Evolutionary conservation across 1,284 basidiomycete genomes (phyloP), one percentile per base, ranked within the genome.

Genomic region (Cryptococcus sp.): DNA sequence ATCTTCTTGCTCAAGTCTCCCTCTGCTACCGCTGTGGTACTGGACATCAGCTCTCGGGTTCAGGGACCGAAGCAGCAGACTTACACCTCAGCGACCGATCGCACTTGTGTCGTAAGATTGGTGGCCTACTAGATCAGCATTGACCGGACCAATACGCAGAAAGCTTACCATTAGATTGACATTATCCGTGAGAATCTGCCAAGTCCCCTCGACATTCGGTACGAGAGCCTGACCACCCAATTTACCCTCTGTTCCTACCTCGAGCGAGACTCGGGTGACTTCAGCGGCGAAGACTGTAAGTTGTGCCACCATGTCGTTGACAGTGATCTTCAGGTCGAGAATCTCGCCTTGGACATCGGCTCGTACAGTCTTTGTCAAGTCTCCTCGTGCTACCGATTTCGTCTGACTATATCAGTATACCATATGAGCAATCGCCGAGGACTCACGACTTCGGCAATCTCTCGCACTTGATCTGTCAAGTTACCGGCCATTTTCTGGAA

Each of bases 291-390:
- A 82, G 48, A 81, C 78, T 22, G 69, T 74, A 22, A 73, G 62
- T 65, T 75, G 73, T 39, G 69, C 67, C 49, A 73, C 74, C 75
- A 76, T 76, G 47, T 70, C 69, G 63, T 82, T 82, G 68, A 82
- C 79, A 31, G 80, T 82, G 21, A 76, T 74, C 69, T 82, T 98
- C 72, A 98, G 78, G 61, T 97, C 92, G 7, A 96, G 79, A 81
- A 98, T 97, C 78, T 98, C 94, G 55, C 94, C 93, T 71, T 93
- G 89, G 22, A 94, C 93, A 67, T 97, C 92, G 58, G 97, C 92
- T 58, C 91, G 86, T 73, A 98, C 91, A 41, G 86, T 85, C 74
- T 91, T 88, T 60, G 81, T 83, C 47, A 98, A 78, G 67, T 98
- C 91, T 50, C 96, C 96, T 56, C 86, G 80, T 1, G 96, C 94